Percentiles rank a stretch among this genome's conserved stretches.
phyloP scores from a whole-genome alignment of 345 rosid species.

The Salix brachista region DNA sequence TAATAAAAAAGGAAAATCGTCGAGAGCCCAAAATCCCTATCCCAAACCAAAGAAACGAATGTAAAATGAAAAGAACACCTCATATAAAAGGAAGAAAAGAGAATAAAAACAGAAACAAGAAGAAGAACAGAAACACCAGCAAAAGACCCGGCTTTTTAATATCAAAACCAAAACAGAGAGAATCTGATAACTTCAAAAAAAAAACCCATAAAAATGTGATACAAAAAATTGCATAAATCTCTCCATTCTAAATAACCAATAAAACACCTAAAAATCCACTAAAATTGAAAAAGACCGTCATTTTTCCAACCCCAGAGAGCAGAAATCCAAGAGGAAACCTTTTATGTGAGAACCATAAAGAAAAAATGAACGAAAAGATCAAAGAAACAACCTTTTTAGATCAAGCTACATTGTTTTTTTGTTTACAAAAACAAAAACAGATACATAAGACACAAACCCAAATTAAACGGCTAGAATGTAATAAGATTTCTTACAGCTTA shows the following conservation, averaged over 20 bases:
- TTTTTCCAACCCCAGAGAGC: neutral
- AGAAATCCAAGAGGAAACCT: neutral
- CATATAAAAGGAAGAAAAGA: neutral
- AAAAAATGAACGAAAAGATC: slow-evolving; percentile 2
- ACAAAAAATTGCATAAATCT: neutral
- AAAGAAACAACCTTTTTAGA: slow-evolving; percentile 16
- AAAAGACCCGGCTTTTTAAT: neutral
- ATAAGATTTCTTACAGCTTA: slow-evolving; percentile 27
- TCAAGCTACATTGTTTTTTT: slow-evolving; percentile 23
- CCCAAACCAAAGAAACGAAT: slow-evolving; percentile 2
- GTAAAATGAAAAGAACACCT: neutral
- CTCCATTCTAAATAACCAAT: slow-evolving; percentile 1
- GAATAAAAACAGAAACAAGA: neutral
- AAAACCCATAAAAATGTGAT: neutral
- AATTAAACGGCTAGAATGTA: slow-evolving; percentile 10
- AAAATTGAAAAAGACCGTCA: neutral
- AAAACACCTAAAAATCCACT: neutral
- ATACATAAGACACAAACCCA: neutral
- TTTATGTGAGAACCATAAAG: neutral
- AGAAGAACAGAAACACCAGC: neutral
- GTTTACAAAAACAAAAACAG: neutral
- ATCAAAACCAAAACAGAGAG: neutral
- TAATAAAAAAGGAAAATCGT: neutral
- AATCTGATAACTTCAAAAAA: neutral
- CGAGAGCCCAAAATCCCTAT: neutral